Evolutionary conservation across 768 basidiomycete genomes (phyloP), one percentile per base, ranked within the genome.

Genomic region (Leccinum ochraceum): DNA sequence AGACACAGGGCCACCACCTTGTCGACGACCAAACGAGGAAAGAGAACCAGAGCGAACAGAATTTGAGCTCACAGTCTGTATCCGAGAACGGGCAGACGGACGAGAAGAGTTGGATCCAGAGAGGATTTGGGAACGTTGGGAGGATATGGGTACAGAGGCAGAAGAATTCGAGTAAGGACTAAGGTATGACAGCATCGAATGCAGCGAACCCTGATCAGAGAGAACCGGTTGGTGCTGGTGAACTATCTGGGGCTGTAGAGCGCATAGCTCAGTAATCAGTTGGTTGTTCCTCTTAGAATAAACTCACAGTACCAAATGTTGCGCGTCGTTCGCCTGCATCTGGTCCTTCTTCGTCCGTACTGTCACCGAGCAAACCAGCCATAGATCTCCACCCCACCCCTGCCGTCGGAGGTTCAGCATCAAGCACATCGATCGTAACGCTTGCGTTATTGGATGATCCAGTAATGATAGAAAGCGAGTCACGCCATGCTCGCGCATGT

Each of bases 151-250:
- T 9, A 79, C 82, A 8, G 87, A 88, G 50, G 83, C 82, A 1
- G 85, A 83, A 50, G 79, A 78, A 28, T 68, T 70, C 2, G 80
- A 74, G 16, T 74, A 69, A 0, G 86, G 83, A 64, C 78, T 79
- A 20, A 86, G 70, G 57, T 83, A 82, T 1, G 87, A 86, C 22
- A 77, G 79, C 78, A 83, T 80, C 0, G 88, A 89, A 65, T 86
- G 82, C 11, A 90, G 70, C 0, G 89, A 90, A 26, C 81, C 86
- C 64, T 81, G 80, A 64, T 89, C 86, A 24, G 89, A 87, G n/a
- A 70, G 70, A 48, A 79, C 67, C 24, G 74, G 67, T 39, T 73
- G 75, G n/a, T 71, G 73, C 32, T 75, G 75, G 56, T 82, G 79
- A 37, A 81, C 71, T 42, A 81, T 71, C 66, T 76, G 75, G 26